Evolutionary conservation across 768 basidiomycete species (phyloP).

Genomic region (Pleurotus cornucopiae): DNA sequence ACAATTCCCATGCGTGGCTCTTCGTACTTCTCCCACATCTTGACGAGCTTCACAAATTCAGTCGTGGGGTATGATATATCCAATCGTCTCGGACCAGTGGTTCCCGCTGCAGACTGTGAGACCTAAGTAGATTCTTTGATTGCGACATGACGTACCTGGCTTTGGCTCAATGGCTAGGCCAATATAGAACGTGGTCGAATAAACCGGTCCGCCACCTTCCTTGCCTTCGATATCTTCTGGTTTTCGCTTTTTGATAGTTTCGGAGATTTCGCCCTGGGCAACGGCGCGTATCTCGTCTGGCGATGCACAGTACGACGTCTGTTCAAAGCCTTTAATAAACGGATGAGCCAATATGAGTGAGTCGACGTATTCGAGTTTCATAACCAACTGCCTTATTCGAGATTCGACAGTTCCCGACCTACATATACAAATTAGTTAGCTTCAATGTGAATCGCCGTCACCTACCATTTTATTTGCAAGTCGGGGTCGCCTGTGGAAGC

Average conservation of each 20-base stretch:
- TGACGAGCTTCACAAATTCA: conserved; percentile 91
- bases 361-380: conserved; percentile 97
- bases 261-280: conserved; percentile 82
- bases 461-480: conserved; percentile 91
- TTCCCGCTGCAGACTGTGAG: conserved; percentile 50
- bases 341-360: conserved; percentile 91
- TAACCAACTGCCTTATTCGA: conserved; percentile 89
- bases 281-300: conserved; percentile 87
- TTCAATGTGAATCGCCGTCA: conserved; percentile 4
- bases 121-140: conserved; percentile 6
- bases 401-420: conserved; percentile 98
- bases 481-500: conserved; percentile 83
- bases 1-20: conserved; percentile 91
- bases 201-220: conserved; percentile 73
- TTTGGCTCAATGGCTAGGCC: conserved; percentile 90
- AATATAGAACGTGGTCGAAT: conserved; percentile 98
- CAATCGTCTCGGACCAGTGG: conserved; percentile 74
- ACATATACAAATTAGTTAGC: conserved; percentile 1
- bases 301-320: conserved; percentile 75
- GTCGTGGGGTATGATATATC: conserved; percentile 97
- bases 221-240: conserved; percentile 76
- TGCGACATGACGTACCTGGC: conserved; percentile 56
- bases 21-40: conserved; percentile 94
- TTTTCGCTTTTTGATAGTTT: conserved; percentile 65
- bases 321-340: conserved; percentile 91